Evolutionary conservation across 1,284 basidiomycete genomes (phyloP).

Genomic region (Coniferiporia sulphurascens): DNA sequence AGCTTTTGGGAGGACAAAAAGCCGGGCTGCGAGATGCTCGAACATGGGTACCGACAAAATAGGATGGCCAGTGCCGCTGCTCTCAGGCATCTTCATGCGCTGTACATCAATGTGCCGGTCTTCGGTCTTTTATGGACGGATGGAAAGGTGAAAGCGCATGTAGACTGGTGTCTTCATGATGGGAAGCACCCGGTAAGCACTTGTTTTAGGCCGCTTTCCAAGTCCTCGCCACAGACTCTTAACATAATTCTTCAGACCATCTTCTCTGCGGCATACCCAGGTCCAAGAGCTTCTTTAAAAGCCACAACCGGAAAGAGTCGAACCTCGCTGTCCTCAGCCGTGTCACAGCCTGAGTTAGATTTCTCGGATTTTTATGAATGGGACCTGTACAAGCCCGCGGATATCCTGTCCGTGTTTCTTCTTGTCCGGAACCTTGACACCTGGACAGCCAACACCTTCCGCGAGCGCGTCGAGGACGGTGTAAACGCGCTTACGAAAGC

Average conservation of each 20-base stretch:
- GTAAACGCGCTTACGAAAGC: conserved; percentile 33
- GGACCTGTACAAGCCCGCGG: conserved; percentile 39
- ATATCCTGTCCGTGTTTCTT: conserved; percentile 47
- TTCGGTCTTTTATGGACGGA: conserved; percentile 53
- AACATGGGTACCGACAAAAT: conserved; percentile 55
- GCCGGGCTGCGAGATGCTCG: conserved; percentile 40
- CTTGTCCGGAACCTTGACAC: conserved; percentile 49
- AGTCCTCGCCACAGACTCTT: neutral
- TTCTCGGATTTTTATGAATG: conserved; percentile 41
- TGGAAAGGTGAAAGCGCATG: conserved; percentile 47
- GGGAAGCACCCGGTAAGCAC: conserved; percentile 31
- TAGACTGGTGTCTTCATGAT: conserved; percentile 45
- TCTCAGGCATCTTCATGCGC: conserved; percentile 45
- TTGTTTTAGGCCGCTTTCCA: neutral
- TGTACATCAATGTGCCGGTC: conserved; percentile 42
- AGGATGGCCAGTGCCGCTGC: conserved; percentile 49
- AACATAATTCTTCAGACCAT: conserved; percentile 33
- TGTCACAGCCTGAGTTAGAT: neutral
- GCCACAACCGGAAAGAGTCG: neutral
- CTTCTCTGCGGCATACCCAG: conserved; percentile 46
- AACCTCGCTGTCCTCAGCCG: neutral
- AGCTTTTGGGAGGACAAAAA: conserved; percentile 59
- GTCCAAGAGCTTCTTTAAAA: conserved; percentile 13
- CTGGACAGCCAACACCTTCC: conserved; percentile 44
- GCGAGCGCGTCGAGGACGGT: conserved; percentile 35